Conservation (phyloP, 2,329 filamentous ascomycete genomes). For the Aureobasidium pullulans region DNA sequence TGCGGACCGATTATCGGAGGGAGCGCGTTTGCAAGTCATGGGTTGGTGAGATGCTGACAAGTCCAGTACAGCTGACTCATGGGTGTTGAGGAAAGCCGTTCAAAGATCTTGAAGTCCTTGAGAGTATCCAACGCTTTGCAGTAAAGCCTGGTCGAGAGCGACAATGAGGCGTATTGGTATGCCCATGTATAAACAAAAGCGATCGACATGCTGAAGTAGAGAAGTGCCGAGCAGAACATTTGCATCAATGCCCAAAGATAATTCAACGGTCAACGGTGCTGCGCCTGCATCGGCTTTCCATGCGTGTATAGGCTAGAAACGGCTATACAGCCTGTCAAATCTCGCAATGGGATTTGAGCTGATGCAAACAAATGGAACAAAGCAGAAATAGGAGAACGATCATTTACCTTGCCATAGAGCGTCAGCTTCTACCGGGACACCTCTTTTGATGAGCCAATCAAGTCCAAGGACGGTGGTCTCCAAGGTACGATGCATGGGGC, state of each 20-base stretch:
- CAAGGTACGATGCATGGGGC: conserved; percentile 58
- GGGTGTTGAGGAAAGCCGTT: background rate
- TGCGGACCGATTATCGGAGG: too few species aligned
- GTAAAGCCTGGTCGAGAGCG: background rate
- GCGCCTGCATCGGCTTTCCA: background rate
- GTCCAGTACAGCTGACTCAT: background rate
- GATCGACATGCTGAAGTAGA: background rate
- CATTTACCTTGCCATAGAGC: conserved; percentile 57
- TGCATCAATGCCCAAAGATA: background rate
- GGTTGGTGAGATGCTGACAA: background rate
- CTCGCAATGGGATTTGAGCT: too few species aligned
- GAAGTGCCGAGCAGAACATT: background rate
- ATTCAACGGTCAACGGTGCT: conserved; percentile 8
- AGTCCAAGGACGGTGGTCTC: conserved; percentile 55
- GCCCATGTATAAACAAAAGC: background rate
- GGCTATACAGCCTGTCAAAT: background rate
- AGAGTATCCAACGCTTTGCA: background rate
- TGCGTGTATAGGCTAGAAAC: conserved; percentile 5
- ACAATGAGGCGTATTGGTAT: background rate
- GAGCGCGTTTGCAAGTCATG: background rate
- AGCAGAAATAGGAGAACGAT: background rate
- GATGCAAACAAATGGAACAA: background rate
- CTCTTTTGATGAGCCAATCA: conserved; percentile 50
- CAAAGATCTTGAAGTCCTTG: background rate
- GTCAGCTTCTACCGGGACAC: conserved; percentile 49